Percentiles rank a stretch among this genome's conserved stretches.
Conservation (phyloP, 345 rosid genomes). For the Cardamine resedifolia region DNA sequence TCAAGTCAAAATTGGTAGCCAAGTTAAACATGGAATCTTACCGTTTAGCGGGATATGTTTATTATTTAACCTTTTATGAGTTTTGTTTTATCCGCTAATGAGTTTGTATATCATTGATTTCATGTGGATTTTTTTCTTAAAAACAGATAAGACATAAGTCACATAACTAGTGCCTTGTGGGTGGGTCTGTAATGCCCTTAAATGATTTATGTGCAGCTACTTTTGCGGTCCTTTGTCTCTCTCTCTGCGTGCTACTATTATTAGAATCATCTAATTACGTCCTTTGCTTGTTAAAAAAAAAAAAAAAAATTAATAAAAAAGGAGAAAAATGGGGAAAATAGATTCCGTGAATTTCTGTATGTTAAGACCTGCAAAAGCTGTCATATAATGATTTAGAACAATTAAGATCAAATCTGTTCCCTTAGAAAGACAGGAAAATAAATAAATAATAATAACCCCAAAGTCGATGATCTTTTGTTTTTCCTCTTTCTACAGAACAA, state of each 20-base stretch:
- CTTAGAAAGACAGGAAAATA: neutral
- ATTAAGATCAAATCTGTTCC: neutral
- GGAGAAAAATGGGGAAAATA: conserved; percentile 10
- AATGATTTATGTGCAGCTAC: neutral
- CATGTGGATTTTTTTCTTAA: no score
- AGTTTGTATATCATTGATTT: no score
- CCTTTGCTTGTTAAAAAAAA: neutral
- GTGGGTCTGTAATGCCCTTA: neutral
- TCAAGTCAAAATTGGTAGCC: neutral
- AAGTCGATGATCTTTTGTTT: conserved; percentile 20
- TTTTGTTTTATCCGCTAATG: no score
- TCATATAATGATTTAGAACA: conserved; percentile 14
- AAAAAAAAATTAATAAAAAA: neutral
- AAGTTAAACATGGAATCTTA: neutral
- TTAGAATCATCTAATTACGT: conserved; percentile 24
- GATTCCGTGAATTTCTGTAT: conserved; percentile 32
- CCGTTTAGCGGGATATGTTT: no score
- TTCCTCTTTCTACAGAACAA: conserved; percentile 12
- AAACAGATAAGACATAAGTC: no score
- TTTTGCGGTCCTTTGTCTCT: conserved; percentile 12
- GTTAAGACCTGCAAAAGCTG: conserved; percentile 19
- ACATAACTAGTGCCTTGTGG: neutral
- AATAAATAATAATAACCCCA: neutral
- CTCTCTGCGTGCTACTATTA: conserved; percentile 14
- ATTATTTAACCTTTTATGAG: neutral